These are phyloP conservation scores for Ophiostoma australiae DNA, from an alignment of 2,329 filamentous ascomycete genomes.

Conservation along the genomic window DNA sequence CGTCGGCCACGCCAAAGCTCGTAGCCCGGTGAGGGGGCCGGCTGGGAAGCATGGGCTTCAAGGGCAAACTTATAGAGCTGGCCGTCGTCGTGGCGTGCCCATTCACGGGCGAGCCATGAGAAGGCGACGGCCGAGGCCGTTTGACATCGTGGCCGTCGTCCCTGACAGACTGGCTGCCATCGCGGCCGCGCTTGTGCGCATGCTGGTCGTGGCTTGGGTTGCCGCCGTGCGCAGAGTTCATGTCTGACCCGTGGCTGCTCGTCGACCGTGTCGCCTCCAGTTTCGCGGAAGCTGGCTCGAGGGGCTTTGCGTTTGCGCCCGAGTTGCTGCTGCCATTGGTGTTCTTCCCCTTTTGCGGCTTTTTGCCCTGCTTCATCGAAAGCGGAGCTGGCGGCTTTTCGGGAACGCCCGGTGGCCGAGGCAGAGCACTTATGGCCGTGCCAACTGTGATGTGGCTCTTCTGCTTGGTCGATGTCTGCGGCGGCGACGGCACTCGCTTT, in stretches of 20 bases:
- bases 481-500: not conserved
- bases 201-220: not conserved
- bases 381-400: slow-evolving; percentile 26
- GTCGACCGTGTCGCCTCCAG: not conserved
- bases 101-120: slow-evolving; percentile 15
- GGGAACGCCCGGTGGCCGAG: slow-evolving; percentile 21
- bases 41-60: slow-evolving; percentile 7
- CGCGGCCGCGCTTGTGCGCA: slow-evolving; percentile 22
- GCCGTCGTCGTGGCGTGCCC: not conserved
- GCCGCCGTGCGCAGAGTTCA: not conserved
- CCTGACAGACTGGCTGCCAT: not conserved
- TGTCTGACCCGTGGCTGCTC: not conserved
- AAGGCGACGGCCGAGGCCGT: slow-evolving; percentile 20
- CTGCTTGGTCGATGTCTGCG: slow-evolving; percentile 8
- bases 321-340: not conserved
- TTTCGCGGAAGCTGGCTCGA: not conserved
- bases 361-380: slow-evolving; percentile 17
- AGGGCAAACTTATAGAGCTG: not conserved
- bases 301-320: not conserved
- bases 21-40: not conserved
- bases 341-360: not conserved
- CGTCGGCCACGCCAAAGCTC: not conserved
- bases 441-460: not conserved
- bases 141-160: slow-evolving; percentile 22
- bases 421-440: slow-evolving; percentile 15